Evolutionary conservation across 306 rosid species (phyloP), one percentile per base, ranked within the genome.

Genomic region (Fragaria vesca): DNA sequence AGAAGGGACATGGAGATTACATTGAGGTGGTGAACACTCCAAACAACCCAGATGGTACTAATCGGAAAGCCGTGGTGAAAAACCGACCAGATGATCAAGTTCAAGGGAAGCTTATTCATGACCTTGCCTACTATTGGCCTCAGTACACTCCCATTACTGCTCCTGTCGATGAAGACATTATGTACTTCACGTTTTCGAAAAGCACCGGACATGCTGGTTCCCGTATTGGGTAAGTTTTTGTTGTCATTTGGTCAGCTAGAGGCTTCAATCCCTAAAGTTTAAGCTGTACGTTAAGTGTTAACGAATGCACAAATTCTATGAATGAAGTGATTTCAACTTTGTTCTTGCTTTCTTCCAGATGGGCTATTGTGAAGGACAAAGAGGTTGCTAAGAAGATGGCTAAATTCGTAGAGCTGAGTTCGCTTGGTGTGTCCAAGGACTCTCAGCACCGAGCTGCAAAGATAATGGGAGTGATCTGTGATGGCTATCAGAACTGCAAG

Each of bases 161-260:
- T 51, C 45, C 82, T 2, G 82, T 83, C 38, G 85, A 89, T 21
- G 81, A 88, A 60, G 93, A 94, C 76, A 20, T 94, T n/a, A 89
- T 89, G 94, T 76, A 81, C 65, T 92, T 94, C 82, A 94, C 98
- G n/a, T 87, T 88, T 62, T 94, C 98, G 75, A 94, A 94, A 74
- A 85, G 93, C 87, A 92, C 97, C 0, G 98, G 98, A 6, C 97
- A 94, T 80, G 98, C 91, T 16, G 97, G 97, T 45, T 94, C 97
- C 2, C 93, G 98, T 21, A 82, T 94, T 6, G 98, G 97, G 98
- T 94, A 3, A 81, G 84, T 40, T 28, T 9, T 30, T 10, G 4
- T 8, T 26, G 20, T 47, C 21, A 0, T 32, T 63, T 63, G 42
- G 17, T 9, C 36, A 4, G 38, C 17, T 30, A 63, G 11, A 62